Percentiles rank a stretch among this genome's conserved stretches.
These are phyloP conservation scores for Chalara sp. DNA, from an alignment of 2,329 filamentous ascomycete species.

Conservation along the genomic window DNA sequence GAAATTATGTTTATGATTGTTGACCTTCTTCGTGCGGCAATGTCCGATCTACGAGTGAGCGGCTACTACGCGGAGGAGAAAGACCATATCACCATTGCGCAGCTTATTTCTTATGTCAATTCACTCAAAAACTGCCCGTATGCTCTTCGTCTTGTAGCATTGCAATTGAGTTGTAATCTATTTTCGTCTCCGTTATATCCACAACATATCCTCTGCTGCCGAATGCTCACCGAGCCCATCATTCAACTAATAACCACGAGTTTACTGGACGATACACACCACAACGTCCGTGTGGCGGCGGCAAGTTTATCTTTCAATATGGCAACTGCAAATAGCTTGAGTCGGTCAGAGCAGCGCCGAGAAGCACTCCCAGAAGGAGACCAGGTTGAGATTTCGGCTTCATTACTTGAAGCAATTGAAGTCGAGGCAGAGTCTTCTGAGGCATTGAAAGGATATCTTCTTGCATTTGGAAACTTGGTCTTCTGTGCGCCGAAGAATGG, in stretches of 20 bases:
- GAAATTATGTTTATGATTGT: slow-evolving; percentile 72
- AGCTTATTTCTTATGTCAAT: slow-evolving; percentile 55
- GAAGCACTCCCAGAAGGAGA: slow-evolving; percentile 60
- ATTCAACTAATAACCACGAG: slow-evolving; percentile 67
- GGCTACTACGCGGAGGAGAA: slow-evolving; percentile 77
- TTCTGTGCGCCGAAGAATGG: slow-evolving; percentile 66
- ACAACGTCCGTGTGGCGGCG: slow-evolving; percentile 71
- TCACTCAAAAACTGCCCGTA: slow-evolving; percentile 60
- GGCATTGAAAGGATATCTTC: slow-evolving; percentile 67
- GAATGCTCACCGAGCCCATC: slow-evolving; percentile 47
- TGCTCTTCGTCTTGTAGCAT: slow-evolving; percentile 71
- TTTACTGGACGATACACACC: slow-evolving; percentile 70
- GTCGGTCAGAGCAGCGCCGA: slow-evolving; percentile 48
- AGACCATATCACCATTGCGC: slow-evolving; percentile 53
- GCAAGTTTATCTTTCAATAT: slow-evolving; percentile 82
- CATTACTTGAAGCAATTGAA: slow-evolving; percentile 65
- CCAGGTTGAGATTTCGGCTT: slow-evolving; percentile 76
- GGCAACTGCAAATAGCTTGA: slow-evolving; percentile 60
- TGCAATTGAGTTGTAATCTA: slow-evolving; percentile 80
- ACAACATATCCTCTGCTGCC: slow-evolving; percentile 50
- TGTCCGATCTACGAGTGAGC: slow-evolving; percentile 72
- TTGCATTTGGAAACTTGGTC: slow-evolving; percentile 68
- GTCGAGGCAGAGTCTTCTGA: slow-evolving; percentile 58
- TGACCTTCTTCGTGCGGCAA: slow-evolving; percentile 75
- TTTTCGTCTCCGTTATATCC: slow-evolving; percentile 71